phyloP scores from a whole-genome alignment of 2,329 filamentous ascomycete genomes.

The Boeremia exigua region DNA sequence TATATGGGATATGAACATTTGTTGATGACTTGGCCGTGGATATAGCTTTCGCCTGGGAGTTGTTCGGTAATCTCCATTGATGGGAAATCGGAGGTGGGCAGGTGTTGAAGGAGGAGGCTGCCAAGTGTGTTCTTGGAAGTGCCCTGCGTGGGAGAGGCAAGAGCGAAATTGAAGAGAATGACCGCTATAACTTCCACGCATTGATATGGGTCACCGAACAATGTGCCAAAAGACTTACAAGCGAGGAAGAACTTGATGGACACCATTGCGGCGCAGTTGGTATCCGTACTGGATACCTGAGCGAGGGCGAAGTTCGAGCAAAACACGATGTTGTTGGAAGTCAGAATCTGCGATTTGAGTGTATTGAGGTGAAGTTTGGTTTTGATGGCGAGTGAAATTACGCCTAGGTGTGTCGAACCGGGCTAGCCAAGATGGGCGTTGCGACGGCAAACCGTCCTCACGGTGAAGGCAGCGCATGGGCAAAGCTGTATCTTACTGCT shows the following conservation, averaged over 20 bases:
- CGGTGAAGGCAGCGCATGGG: too few species aligned
- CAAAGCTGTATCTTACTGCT: too few species aligned
- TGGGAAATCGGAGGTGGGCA: neutral
- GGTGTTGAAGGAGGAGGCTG: neutral
- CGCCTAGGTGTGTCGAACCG: too few species aligned
- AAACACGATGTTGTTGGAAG: too few species aligned
- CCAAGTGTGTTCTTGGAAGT: neutral
- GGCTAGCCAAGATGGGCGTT: too few species aligned
- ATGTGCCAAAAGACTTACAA: neutral
- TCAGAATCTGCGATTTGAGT: too few species aligned
- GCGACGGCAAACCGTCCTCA: too few species aligned
- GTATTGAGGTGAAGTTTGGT: too few species aligned
- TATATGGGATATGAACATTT: constrained; percentile 2
- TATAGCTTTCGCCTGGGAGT: neutral
- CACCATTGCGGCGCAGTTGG: neutral
- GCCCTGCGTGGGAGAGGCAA: neutral
- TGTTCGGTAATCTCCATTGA: neutral
- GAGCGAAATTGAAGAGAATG: neutral
- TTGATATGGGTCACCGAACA: neutral
- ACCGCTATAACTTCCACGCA: neutral
- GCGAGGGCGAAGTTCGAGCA: neutral
- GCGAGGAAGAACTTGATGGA: neutral
- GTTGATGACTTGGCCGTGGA: constrained; percentile 2
- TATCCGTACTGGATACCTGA: neutral
- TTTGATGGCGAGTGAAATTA: too few species aligned